Evolutionary conservation across 805 yeast genomes (phyloP).

Genomic region (Saccharomycopsis javanensis): DNA sequence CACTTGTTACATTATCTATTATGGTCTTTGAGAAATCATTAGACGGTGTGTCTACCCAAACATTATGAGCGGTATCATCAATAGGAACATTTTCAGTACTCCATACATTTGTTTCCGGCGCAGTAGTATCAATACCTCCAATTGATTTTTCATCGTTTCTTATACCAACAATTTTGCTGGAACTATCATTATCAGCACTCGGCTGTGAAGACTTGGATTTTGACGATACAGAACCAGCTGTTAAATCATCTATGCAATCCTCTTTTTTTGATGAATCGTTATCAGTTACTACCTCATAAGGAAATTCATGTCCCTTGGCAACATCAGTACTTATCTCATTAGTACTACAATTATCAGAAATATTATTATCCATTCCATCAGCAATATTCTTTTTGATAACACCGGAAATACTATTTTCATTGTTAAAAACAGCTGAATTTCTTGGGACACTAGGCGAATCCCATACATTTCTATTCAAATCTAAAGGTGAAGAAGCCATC

Average conservation of each 20-base stretch:
- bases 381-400: too few species aligned
- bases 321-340: neutral
- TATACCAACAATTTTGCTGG: too few species aligned
- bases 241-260: neutral
- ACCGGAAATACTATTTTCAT: neutral
- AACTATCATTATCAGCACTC: neutral
- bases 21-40: neutral
- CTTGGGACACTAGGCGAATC: conserved; percentile 8
- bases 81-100: neutral
- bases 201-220: neutral
- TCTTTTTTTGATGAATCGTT: neutral
- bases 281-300: neutral
- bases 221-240: conserved; percentile 1
- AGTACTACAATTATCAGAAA: too few species aligned
- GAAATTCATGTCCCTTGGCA: neutral
- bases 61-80: neutral
- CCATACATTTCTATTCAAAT: conserved; percentile 16
- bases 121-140: neutral
- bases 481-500: conserved; percentile 4
- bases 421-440: neutral
- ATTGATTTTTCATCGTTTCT: neutral
- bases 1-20: neutral
- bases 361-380: too few species aligned
- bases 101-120: neutral
- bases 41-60: neutral